Conservation (phyloP, 495 filamentous ascomycete species). For the Sordaria brevicollis region DNA sequence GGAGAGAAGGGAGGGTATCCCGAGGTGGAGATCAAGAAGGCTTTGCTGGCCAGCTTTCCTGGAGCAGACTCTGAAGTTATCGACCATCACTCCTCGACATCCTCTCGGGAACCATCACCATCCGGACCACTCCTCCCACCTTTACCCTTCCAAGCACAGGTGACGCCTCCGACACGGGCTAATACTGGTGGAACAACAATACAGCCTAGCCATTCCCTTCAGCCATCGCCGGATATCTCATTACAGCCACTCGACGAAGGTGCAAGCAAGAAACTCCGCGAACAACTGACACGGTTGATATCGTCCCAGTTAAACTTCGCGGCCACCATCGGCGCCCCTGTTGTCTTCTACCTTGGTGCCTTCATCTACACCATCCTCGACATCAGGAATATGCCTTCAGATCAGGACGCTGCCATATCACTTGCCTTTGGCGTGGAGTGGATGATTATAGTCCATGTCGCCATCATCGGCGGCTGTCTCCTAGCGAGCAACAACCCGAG, state of each 20-base stretch:
- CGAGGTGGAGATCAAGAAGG: not conserved
- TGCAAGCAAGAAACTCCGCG: not conserved
- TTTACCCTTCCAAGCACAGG: not conserved
- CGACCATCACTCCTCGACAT: not conserved
- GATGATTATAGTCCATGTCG: constrained; percentile 7
- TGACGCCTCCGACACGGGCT: not conserved
- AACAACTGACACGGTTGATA: not conserved
- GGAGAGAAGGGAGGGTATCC: not conserved
- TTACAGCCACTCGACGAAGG: not conserved
- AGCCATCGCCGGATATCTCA: not conserved
- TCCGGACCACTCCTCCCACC: not conserved
- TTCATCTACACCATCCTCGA: constrained; percentile 34
- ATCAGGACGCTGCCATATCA: constrained; percentile 31
- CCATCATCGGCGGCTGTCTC: constrained; percentile 3
- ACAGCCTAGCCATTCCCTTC: no score
- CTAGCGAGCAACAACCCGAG: constrained; percentile 5
- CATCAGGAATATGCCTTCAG: constrained; percentile 21
- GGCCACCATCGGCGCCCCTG: constrained; percentile 34
- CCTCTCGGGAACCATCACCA: not conserved
- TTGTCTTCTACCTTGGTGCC: constrained; percentile 36
- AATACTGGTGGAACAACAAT: no score
- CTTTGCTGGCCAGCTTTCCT: not conserved
- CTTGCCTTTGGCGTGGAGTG: constrained; percentile 38
- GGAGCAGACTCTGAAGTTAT: not conserved
- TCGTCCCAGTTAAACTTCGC: constrained; percentile 25